Evolutionary conservation across 164 flowering plant genomes (phyloP), one percentile per base, ranked within the genome.

Genomic region (Amborella trichopoda): DNA sequence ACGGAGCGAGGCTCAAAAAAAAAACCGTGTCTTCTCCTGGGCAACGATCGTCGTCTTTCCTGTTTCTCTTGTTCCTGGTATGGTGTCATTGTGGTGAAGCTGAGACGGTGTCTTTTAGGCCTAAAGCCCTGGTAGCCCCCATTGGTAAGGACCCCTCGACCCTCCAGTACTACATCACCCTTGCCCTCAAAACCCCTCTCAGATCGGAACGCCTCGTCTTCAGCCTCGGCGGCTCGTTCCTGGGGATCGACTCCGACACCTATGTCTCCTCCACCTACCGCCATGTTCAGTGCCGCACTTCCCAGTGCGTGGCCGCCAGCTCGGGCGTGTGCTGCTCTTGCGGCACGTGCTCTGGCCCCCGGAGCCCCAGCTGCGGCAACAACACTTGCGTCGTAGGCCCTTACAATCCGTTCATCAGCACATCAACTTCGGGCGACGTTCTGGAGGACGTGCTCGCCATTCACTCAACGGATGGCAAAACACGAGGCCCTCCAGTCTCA

Each of bases 361-460:
- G 54, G 3, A 21, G 28, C 5, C 64, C 69, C 0, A 47, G 55
- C 0, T 69, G 70, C 56, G 47, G 39, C 56, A 63, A 61, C 50
- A 55, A 44, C 45, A 53, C 66, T 3, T 70, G 74, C 44, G 50
- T 42, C n/a, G 30, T 66, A 11, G 3, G 25, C 13, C 40, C 52
- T 0, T 28, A 28, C 23, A 66, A 70, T 46, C 34, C 60, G 4
- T 16, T 70, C 30, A 60, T 54, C 6, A 10, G 49, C 11, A 22
- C 28, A 0, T 40, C 39, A 47, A 40, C 64, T 1, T 1, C 17
- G 1, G 69, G 64, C 1, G 59, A 55, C 2, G 18, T 67, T 2
- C 20, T 54, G 0, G 16, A 25, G 2, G 75, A 66, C n/a, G 48
- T 55, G 14, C 32, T 66, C 1, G 21, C 53, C 4, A 17, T 70